Evolutionary conservation across 228 moss, liverwort and hornwort species (phyloP).

Genomic region (Sphagnum fallax): DNA sequence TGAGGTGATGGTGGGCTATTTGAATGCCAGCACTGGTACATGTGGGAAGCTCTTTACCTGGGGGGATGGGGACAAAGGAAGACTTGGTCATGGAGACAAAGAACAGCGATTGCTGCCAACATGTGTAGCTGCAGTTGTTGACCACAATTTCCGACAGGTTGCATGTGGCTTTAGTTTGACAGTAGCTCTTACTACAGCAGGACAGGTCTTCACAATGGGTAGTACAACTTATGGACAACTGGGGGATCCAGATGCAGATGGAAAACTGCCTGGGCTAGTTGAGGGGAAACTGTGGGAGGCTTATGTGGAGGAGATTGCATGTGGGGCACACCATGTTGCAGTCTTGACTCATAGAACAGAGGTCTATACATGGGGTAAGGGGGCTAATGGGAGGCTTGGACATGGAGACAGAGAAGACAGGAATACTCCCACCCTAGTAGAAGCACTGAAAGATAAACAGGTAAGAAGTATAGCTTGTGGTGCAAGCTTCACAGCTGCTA

Average conservation of each 20-base stretch:
- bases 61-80: slow-evolving; percentile 96
- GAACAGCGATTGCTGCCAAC: slow-evolving; percentile 95
- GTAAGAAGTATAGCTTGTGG: slow-evolving; percentile 94
- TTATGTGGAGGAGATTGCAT: slow-evolving; percentile 80
- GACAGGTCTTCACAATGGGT: slow-evolving; percentile 97
- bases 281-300: slow-evolving; percentile 73
- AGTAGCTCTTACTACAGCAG: slow-evolving; percentile 80
- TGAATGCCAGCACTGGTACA: slow-evolving; percentile 66
- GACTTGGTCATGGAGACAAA: slow-evolving; percentile 94
- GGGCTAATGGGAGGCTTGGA: slow-evolving; percentile 86
- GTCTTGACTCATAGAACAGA: slow-evolving; percentile 87
- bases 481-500: slow-evolving; percentile 74
- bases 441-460: slow-evolving; percentile 88
- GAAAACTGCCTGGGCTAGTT: slow-evolving; percentile 77
- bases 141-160: slow-evolving; percentile 92
- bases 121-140: slow-evolving; percentile 90
- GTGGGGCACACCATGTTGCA: slow-evolving; percentile 94
- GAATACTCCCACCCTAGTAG: slow-evolving; percentile 68
- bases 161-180: slow-evolving; percentile 89
- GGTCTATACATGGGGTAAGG: slow-evolving; percentile 99
- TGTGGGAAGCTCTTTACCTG: slow-evolving; percentile 99
- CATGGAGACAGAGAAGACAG: slow-evolving; percentile 88
- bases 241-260: slow-evolving; percentile 90
- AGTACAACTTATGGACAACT: slow-evolving; percentile 85
- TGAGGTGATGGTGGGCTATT: slow-evolving; percentile 97